Percentiles rank a stretch among this genome's conserved stretches.
Evolutionary conservation across 2,329 filamentous ascomycete species (phyloP).

Genomic region (Diaporthe humulicola): DNA sequence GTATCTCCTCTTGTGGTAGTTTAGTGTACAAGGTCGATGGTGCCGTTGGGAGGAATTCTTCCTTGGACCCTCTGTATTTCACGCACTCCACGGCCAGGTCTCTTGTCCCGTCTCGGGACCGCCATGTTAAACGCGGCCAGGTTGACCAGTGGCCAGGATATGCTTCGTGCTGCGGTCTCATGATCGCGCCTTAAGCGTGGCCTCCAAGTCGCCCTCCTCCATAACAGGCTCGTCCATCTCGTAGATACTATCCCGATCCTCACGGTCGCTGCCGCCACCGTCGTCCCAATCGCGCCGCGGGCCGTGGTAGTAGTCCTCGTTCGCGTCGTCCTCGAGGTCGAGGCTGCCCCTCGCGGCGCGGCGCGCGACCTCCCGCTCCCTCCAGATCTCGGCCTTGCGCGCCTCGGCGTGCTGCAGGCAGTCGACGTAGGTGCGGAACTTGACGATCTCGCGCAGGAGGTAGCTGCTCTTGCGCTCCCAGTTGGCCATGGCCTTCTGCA

Average conservation of each 20-base stretch:
- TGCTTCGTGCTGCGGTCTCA: neutral
- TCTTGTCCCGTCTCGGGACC: neutral
- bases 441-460: slow-evolving; percentile 92
- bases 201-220: slow-evolving; percentile 29
- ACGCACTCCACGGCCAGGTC: neutral
- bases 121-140: neutral
- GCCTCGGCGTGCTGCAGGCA: slow-evolving; percentile 78
- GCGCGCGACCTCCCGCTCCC: slow-evolving; percentile 66
- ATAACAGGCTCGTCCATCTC: slow-evolving; percentile 18
- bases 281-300: slow-evolving; percentile 9
- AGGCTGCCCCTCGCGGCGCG: slow-evolving; percentile 63
- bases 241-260: neutral
- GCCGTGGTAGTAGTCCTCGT: neutral
- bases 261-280: neutral
- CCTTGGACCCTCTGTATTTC: neutral
- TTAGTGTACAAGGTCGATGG: neutral
- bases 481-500: slow-evolving; percentile 88
- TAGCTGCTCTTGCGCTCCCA: slow-evolving; percentile 98
- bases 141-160: neutral
- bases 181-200: slow-evolving; percentile 25
- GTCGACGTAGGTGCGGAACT: slow-evolving; percentile 96
- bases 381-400: slow-evolving; percentile 79
- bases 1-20: neutral
- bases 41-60: neutral
- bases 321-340: slow-evolving; percentile 54